Percentiles rank a stretch among this genome's conserved stretches.
phyloP scores from a whole-genome alignment of 148 eudicot genomes.

The Tetragonia tetragonoides region DNA sequence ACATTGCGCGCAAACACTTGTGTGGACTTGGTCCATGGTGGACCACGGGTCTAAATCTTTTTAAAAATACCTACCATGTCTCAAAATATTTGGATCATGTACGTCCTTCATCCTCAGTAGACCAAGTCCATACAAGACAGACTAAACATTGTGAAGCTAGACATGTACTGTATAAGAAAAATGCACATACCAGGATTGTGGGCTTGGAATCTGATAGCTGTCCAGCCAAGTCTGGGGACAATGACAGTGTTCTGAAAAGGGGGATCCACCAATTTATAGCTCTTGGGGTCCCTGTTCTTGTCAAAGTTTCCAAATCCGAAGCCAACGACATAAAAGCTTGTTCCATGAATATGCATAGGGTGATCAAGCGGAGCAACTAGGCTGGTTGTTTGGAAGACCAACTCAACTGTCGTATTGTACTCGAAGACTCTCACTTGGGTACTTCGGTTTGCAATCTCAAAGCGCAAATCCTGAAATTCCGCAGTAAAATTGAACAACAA shows the following conservation, averaged over 20 bases:
- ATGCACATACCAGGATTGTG: constrained; percentile 33
- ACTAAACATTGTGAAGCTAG: neutral
- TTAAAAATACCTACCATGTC: too few relatives aligned
- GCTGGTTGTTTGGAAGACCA: constrained; percentile 30
- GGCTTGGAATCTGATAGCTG: constrained; percentile 34
- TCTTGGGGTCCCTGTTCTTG: constrained; percentile 20
- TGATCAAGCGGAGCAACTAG: constrained; percentile 30
- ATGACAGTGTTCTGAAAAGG: constrained; percentile 29
- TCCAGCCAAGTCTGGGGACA: constrained; percentile 38
- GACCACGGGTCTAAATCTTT: too few relatives aligned
- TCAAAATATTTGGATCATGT: too few relatives aligned
- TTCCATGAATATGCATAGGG: constrained; percentile 44
- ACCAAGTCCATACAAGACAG: too few relatives aligned
- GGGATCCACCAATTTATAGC: constrained; percentile 35
- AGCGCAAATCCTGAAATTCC: constrained; percentile 14
- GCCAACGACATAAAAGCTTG: constrained; percentile 34
- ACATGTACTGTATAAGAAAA: neutral
- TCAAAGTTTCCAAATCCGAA: constrained; percentile 36
- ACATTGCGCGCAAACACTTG: too few relatives aligned
- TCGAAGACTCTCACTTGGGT: constrained; percentile 31
- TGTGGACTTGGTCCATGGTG: too few relatives aligned
- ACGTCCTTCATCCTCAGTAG: too few relatives aligned
- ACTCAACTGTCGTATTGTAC: constrained; percentile 29
- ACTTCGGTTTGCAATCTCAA: constrained; percentile 18
- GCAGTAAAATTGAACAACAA: constrained; percentile 30